phyloP scores from a whole-genome alignment of 2,329 filamentous ascomycete species.

The Aureobasidium sp. region DNA sequence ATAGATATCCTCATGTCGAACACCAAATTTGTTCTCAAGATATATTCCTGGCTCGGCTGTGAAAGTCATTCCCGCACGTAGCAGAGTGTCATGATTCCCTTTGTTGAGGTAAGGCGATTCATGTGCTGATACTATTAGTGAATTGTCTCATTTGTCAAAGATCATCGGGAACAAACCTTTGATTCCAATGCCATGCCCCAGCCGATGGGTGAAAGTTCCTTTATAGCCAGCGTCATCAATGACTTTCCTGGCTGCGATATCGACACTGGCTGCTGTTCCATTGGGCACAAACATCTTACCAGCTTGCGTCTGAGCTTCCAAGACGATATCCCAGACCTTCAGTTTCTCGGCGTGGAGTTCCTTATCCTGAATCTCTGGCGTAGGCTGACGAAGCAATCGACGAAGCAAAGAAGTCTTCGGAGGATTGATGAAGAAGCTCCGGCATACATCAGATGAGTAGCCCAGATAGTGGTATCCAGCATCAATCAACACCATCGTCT shows the following conservation, averaged over 20 bases:
- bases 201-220: conserved; percentile 65
- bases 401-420: neutral
- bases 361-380: conserved; percentile 23
- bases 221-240: conserved; percentile 67
- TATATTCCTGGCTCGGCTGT: conserved; percentile 72
- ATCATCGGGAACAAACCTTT: conserved; percentile 52
- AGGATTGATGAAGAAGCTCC: conserved; percentile 60
- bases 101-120: conserved; percentile 72
- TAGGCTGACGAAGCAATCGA: neutral
- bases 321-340: conserved; percentile 65
- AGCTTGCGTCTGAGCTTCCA: conserved; percentile 67
- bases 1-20: conserved; percentile 69
- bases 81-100: conserved; percentile 55
- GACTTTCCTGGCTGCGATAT: conserved; percentile 64
- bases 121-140: conserved; percentile 48
- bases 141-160: too few relatives aligned
- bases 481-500: conserved; percentile 69
- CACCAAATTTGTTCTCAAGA: conserved; percentile 64
- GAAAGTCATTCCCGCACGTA: conserved; percentile 67
- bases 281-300: conserved; percentile 57
- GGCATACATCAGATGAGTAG: conserved; percentile 70
- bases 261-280: conserved; percentile 64
- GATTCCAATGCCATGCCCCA: conserved; percentile 72
- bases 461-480: conserved; percentile 66
- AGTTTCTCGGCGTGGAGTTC: conserved; percentile 52